Percentiles rank a stretch among this genome's conserved stretches.
Evolutionary conservation across 2,329 filamentous ascomycete species (phyloP).

Genomic region (Neocatenulostroma microsporum): DNA sequence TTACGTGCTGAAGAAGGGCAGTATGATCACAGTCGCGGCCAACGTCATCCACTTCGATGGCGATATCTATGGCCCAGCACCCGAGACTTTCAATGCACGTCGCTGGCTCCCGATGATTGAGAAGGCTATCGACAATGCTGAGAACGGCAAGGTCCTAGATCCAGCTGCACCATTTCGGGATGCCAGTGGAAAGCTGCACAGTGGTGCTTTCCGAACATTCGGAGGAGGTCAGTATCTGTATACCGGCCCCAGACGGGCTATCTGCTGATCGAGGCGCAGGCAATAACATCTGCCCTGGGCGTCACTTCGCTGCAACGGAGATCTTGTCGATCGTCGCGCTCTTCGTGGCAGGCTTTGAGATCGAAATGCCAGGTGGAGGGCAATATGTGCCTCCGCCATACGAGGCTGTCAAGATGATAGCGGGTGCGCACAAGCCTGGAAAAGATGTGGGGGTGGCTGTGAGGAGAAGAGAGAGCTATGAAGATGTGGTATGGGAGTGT

Average conservation of each 20-base stretch:
- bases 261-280: no score
- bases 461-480: conserved; percentile 8
- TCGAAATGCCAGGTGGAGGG: conserved; percentile 24
- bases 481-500: conserved; percentile 12
- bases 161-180: conserved; percentile 9
- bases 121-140: background rate
- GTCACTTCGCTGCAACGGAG: conserved; percentile 42
- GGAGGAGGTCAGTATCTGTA: conserved; percentile 35
- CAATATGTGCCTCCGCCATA: conserved; percentile 6
- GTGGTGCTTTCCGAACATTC: conserved; percentile 39
- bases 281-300: conserved; percentile 42
- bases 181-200: conserved; percentile 7
- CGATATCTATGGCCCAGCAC: conserved; percentile 36
- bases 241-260: background rate
- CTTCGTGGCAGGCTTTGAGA: conserved; percentile 31
- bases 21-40: conserved; percentile 39
- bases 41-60: conserved; percentile 36
- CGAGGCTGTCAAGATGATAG: conserved; percentile 7
- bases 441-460: conserved; percentile 12
- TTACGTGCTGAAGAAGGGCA: conserved; percentile 38
- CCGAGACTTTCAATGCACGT: conserved; percentile 33
- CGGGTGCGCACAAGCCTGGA: conserved; percentile 7
- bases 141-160: conserved; percentile 3
- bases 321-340: conserved; percentile 33
- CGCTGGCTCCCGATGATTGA: conserved; percentile 29